A percentile compares a stretch with the other conserved stretches of the same genome.
Evolutionary conservation across 1,139 yeast genomes (phyloP).

Genomic region (Candida sp.): DNA sequence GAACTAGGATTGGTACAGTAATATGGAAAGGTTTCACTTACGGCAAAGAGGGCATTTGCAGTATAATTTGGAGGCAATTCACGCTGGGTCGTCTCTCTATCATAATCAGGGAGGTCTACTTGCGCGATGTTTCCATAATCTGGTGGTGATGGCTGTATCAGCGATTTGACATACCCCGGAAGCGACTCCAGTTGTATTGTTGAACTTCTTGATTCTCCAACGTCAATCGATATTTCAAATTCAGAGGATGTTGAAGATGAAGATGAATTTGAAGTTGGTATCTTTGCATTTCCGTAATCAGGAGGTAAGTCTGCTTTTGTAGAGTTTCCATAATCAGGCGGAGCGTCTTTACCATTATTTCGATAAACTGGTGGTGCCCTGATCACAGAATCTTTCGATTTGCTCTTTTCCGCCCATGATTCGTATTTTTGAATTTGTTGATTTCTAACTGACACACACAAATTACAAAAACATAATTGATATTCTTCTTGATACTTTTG

Average conservation of each 20-base stretch:
- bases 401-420: constrained; percentile 1
- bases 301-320: constrained; percentile 2
- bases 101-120: constrained; percentile 1
- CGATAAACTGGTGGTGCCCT: constrained; percentile 1
- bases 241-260: not conserved
- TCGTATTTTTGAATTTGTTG: constrained; percentile 1
- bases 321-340: constrained; percentile 2
- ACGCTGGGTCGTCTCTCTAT: not conserved
- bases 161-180: constrained; percentile 1
- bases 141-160: not conserved
- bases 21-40: constrained; percentile 1
- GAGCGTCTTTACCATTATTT: not conserved
- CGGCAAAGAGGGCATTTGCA: constrained; percentile 1
- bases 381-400: not conserved
- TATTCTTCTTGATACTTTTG: constrained; percentile 10
- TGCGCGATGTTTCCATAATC: not conserved
- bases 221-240: not conserved
- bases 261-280: not conserved
- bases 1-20: constrained; percentile 1
- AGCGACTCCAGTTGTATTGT: not conserved
- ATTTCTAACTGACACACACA: constrained; percentile 8
- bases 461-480: constrained; percentile 13
- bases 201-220: not conserved
- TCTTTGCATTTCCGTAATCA: not conserved
- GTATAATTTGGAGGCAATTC: constrained; percentile 2